Evolutionary conservation across 768 basidiomycete genomes (phyloP), one percentile per base, ranked within the genome.

Genomic region (Cyclocybe cylindracea): DNA sequence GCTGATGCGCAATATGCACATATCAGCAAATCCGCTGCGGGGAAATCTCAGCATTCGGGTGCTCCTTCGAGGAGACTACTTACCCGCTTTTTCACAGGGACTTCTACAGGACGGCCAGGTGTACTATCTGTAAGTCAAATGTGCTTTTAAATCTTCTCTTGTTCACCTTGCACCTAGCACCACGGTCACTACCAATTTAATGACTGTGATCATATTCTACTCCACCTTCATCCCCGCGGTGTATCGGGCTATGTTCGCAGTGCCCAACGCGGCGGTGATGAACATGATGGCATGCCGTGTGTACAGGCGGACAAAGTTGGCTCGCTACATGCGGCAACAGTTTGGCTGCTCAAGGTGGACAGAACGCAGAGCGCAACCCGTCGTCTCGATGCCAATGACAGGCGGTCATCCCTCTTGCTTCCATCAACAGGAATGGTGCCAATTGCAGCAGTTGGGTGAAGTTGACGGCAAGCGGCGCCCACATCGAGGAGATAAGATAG

Each of bases 81-180:
- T 67, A 5, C 65, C 69, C 1, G 48, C 46, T 4, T 61, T 66
- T 11, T 60, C 62, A 4, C 57, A 53, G 24, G 48, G 56, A 7
- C 43, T 69, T 1, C 44, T 67, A 7, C 56, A 57, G 29, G 66
- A 66, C n/a, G 67, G 67, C 1, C 67, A 66, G 51, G 48, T 56
- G n/a, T 70, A 69, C 44, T 69, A 69, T 52, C 33, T 66, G 69
- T 69, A 42, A 32, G 65, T 59, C 10, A 8, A 29, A 19, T 7
- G 11, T 3, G 18, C 14, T 2, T 13, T 13, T 4, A 10, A 42
- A 1, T 16, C 16, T 8, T 14, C 7, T 3, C 9, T 18, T 35
- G 24, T 5, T 24, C 24, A 19, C 10, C 19, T 14, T 13, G 18
- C n/a, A 5, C 11, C 10, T 10, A 50, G 49, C 16, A 50, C 14